A percentile compares a stretch with the other conserved stretches of the same genome.
These are phyloP conservation scores for Sugiyamaella paludigena DNA, from an alignment of 1,139 yeast genomes.

Conservation along the genomic window DNA sequence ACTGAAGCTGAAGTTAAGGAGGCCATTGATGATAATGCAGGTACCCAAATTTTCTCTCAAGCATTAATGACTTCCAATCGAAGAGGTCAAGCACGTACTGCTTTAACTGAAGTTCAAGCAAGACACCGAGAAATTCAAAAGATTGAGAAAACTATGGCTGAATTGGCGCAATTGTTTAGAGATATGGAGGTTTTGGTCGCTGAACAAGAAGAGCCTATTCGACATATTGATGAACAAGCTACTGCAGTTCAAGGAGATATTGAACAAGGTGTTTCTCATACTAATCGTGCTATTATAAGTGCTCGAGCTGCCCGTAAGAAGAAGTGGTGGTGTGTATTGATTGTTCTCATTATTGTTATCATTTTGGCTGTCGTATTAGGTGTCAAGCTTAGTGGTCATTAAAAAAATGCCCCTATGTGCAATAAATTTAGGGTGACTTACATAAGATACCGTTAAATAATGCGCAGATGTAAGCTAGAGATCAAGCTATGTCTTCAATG, in stretches of 20 bases:
- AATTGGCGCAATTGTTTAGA: slow-evolving; percentile 87
- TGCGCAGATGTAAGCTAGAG: too few relatives aligned
- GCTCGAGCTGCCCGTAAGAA: slow-evolving; percentile 91
- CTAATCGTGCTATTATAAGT: slow-evolving; percentile 81
- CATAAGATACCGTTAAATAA: not conserved
- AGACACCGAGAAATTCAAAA: slow-evolving; percentile 95
- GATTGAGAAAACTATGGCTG: slow-evolving; percentile 94
- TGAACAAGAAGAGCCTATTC: slow-evolving; percentile 89
- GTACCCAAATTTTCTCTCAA: slow-evolving; percentile 91
- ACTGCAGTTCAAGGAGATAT: slow-evolving; percentile 83
- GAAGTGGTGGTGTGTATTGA: slow-evolving; percentile 82
- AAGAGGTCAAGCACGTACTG: slow-evolving; percentile 96
- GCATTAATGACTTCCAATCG: slow-evolving; percentile 89
- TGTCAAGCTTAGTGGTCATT: slow-evolving; percentile 21
- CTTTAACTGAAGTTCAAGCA: slow-evolving; percentile 90
- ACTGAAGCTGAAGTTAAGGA: slow-evolving; percentile 77
- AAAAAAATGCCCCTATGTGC: not conserved
- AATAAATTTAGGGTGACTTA: not conserved
- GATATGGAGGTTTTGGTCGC: slow-evolving; percentile 97
- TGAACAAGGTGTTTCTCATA: slow-evolving; percentile 93
- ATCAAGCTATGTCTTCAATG: too few relatives aligned
- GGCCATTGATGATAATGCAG: slow-evolving; percentile 80
- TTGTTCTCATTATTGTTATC: slow-evolving; percentile 60
- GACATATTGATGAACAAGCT: slow-evolving; percentile 78
- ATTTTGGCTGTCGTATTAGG: slow-evolving; percentile 60